Evolutionary conservation across 805 yeast genomes (phyloP), one percentile per base, ranked within the genome.

Genomic region (Candida lessepsii): DNA sequence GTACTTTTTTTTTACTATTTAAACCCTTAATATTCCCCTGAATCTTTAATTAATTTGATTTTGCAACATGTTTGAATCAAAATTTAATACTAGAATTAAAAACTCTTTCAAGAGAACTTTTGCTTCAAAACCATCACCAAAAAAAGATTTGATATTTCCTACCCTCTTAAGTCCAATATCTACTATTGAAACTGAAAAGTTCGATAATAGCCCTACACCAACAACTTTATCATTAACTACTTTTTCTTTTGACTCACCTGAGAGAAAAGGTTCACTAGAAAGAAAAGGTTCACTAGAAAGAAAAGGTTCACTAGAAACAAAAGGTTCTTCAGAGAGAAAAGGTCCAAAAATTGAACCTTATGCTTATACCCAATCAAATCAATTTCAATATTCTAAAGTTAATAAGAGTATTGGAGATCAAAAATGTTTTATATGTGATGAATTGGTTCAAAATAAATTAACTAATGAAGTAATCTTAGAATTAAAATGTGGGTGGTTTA

Each of bases 401-500:
- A 40, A 28, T 14, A 38, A 35, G 29, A 25, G 23, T 9, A 14
- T 32, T 9, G 41, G 37, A n/a, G 41, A 24, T 5, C 21, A 35
- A 5, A 48, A 44, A 20, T 80, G 79, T 44, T 70, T 70, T 39
- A 63, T 81, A 11, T 81, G 88, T 52, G 71, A 71, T 5, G 80
- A 80, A 37, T 63, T 69, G 2, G 55, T 80, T 4, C 64, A 67
- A 13, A 65, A 70, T 20, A 73, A 71, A 35, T 59, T 74, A 19
- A 57, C 57, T 14, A 63, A 70, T 9, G 81, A 72, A 48, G 65
- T 61, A 32, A 56, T 78, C 2, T 57, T 80, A 10, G 71, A 70
- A 41, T 59, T 81, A 23, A 56, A 56, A 28, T 81, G 88, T 58
- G 75, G 71, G 1, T 85, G 81, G 52, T 56, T 63, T 31, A 63